phyloP scores from a whole-genome alignment of 768 basidiomycete genomes.

The Gyrodon lividus region DNA sequence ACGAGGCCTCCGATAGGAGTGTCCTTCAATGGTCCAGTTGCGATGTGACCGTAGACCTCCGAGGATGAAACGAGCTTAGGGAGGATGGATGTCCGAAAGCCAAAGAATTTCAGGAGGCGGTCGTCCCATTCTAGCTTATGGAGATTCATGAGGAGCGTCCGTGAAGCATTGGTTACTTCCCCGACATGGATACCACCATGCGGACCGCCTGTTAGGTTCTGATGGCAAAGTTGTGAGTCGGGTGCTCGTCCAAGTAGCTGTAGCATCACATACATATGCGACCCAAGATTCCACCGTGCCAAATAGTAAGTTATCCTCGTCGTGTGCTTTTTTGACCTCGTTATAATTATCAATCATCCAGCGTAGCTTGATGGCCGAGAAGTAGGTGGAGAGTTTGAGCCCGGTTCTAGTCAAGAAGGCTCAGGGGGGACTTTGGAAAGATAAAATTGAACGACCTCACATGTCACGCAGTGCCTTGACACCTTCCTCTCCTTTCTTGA shows the following conservation, averaged over 20 bases:
- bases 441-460: conserved; percentile 41
- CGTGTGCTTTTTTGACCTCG: conserved; percentile 75
- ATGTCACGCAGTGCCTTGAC: conserved; percentile 62
- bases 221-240: conserved; percentile 6
- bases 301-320: conserved; percentile 78
- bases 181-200: conserved; percentile 73
- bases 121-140: conserved; percentile 81
- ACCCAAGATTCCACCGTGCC: conserved; percentile 99
- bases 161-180: conserved; percentile 95
- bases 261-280: conserved; percentile 59
- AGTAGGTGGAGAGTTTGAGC: conserved; percentile 95
- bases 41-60: conserved; percentile 84
- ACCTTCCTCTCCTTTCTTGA: conserved; percentile 71
- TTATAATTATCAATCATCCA: conserved; percentile 94
- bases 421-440: neutral
- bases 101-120: conserved; percentile 84
- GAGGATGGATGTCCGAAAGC: conserved; percentile 70
- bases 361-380: conserved; percentile 92
- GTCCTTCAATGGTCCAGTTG: conserved; percentile 63
- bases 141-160: conserved; percentile 89
- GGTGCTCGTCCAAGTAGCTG: conserved; percentile 11
- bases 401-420: conserved; percentile 60
- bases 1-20: conserved; percentile 89
- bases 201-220: conserved; percentile 85
- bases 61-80: conserved; percentile 89